Base-by-base conservation (phyloP, 805 yeast genomes). In the Naumovozyma castellii region DNA sequence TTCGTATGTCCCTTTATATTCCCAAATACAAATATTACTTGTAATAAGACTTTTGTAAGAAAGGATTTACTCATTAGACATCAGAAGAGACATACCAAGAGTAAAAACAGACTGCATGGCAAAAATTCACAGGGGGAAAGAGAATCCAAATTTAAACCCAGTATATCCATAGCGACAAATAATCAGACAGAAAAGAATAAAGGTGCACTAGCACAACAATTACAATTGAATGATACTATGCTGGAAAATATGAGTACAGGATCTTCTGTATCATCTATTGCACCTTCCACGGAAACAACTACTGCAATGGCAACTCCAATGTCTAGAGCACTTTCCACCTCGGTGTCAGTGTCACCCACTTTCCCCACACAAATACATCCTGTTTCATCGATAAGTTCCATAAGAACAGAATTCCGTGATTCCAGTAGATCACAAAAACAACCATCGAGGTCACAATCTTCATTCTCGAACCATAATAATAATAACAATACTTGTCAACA, bases 1-100 rank as follows among this genome's bases (percentile, higher is more conserved):
- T 76, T 64, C 49, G 62, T 61, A 19, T 78, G 85, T 53, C 43
- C 51, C 2, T 64, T 57, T 44, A 44, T 48, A 5, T 50, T 45
- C 27, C 54, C 56, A 12, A 45, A 44, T n/a, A 42, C 48, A 4
- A 44, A 48, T 15, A 55, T 68, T 9, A 55, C 59, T 4, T 78
- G 85, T 56, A 69, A 69, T 3, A 75, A 74, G 54, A 72, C 77
- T 0, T 78, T 78, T 65, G 84, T 78, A 1, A 57, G 85, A 31
- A 71, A 66, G 43, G 85, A 78, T 51, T 59, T 78, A 34, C 62
- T 71, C 20, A 53, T 52, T 4, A 51, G 81, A 58, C 68, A 76
- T 54, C 48, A 56, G 51, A 52, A 62, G 61, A 39, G 78, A 48
- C 65, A 74, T 56, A 55, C 58, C 8, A 48, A 45, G 18, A 28